Percentiles rank a stretch among this genome's conserved stretches.
Evolutionary conservation across 2,329 filamentous ascomycete species (phyloP).

Genomic region (Hymenoscyphus fraxineus): DNA sequence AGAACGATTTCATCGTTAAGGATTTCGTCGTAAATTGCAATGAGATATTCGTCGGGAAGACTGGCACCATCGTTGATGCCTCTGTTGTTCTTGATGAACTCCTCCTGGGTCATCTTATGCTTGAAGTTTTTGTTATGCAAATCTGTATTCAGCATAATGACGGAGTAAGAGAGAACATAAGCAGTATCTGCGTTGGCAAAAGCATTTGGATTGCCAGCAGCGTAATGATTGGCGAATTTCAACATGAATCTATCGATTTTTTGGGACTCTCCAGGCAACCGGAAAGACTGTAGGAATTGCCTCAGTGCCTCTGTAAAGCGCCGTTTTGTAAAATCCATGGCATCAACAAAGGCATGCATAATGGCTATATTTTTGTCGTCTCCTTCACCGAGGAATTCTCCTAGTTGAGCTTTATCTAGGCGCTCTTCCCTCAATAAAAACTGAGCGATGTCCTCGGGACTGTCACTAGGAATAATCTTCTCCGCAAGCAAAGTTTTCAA

Average conservation of each 20-base stretch:
- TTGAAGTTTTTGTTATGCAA: slow-evolving; percentile 84
- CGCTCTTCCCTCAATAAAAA: slow-evolving; percentile 81
- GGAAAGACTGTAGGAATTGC: slow-evolving; percentile 90
- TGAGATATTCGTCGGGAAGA: slow-evolving; percentile 87
- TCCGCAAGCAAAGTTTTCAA: slow-evolving; percentile 79
- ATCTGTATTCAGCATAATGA: slow-evolving; percentile 95
- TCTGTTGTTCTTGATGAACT: slow-evolving; percentile 98
- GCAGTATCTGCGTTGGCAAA: slow-evolving; percentile 98
- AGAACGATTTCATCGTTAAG: slow-evolving; percentile 87
- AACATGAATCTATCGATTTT: slow-evolving; percentile 99
- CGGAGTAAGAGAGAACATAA: slow-evolving; percentile 92
- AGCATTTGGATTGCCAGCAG: slow-evolving; percentile 90
- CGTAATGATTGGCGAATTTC: slow-evolving; percentile 96
- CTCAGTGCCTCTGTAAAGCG: slow-evolving; percentile 90
- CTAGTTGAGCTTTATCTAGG: slow-evolving; percentile 86
- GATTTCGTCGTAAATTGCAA: slow-evolving; percentile 90
- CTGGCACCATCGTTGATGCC: slow-evolving; percentile 97
- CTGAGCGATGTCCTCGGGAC: slow-evolving; percentile 74
- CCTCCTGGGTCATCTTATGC: slow-evolving; percentile 85
- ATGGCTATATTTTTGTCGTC: slow-evolving; percentile 91
- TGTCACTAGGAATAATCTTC: slow-evolving; percentile 79
- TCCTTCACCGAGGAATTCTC: slow-evolving; percentile 91
- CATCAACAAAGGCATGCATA: slow-evolving; percentile 97
- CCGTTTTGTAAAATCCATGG: slow-evolving; percentile 88
- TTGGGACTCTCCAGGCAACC: slow-evolving; percentile 90